phyloP scores from a whole-genome alignment of 2,329 filamentous ascomycete genomes.

The Pseudogymnoascus sp. region DNA sequence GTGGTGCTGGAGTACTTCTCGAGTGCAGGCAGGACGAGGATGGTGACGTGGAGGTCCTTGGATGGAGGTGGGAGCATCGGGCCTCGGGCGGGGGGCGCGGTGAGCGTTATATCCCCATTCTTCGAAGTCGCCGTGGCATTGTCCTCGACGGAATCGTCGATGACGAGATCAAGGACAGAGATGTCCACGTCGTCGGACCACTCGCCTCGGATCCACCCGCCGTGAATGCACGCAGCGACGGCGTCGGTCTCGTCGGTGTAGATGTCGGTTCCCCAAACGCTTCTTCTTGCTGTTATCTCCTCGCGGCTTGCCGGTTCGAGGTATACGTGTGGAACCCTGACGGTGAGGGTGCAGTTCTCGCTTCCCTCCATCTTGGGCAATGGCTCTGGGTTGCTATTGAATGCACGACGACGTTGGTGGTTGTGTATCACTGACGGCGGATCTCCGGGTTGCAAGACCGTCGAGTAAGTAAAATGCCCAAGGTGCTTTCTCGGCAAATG shows the following conservation, averaged over 20 bases:
- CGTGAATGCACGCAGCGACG: constrained; percentile 86
- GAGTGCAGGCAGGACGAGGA: constrained; percentile 75
- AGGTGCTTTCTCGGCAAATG: constrained; percentile 70
- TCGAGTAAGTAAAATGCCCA: constrained; percentile 76
- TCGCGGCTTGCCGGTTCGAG: constrained; percentile 64
- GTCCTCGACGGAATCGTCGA: constrained; percentile 30
- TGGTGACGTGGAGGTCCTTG: constrained; percentile 78
- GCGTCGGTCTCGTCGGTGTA: constrained; percentile 96
- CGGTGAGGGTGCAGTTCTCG: constrained; percentile 80
- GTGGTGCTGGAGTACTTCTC: constrained; percentile 69
- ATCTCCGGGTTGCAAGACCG: constrained; percentile 51
- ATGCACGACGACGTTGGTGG: constrained; percentile 44
- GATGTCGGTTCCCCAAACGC: constrained; percentile 87
- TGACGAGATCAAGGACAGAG: constrained; percentile 54
- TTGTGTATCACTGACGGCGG: constrained; percentile 14
- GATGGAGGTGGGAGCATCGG: constrained; percentile 59
- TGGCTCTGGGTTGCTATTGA: constrained; percentile 57
- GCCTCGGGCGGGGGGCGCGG: constrained; percentile 49
- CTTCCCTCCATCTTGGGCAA: constrained; percentile 67
- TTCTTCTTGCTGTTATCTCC: constrained; percentile 73
- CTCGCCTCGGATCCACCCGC: constrained; percentile 84
- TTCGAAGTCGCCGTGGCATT: constrained; percentile 24
- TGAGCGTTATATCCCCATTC: constrained; percentile 38
- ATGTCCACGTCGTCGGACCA: constrained; percentile 75
- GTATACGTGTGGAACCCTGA: constrained; percentile 78